Conservation (phyloP, 2,329 filamentous ascomycete genomes). For the Ceratocystis huliohia region DNA sequence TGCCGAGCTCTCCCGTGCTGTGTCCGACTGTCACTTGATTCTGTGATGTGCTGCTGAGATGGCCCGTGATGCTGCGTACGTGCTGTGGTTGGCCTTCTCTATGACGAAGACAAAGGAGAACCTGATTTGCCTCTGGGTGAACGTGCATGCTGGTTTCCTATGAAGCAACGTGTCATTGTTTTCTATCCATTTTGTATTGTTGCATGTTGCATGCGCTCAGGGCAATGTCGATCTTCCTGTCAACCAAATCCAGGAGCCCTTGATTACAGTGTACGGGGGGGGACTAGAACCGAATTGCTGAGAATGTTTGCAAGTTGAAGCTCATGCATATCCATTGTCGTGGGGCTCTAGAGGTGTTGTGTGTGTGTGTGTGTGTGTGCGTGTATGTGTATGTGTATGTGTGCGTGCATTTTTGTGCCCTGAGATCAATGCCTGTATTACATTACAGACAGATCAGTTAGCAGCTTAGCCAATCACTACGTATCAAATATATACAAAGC, state of each 20-base stretch:
- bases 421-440: too few relatives aligned
- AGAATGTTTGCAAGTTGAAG: background rate
- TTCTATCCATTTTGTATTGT: background rate
- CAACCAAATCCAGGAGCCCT: background rate
- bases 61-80: background rate
- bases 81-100: background rate
- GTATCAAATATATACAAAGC: background rate
- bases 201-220: slow-evolving; percentile 4
- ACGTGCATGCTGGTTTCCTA: background rate
- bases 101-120: background rate
- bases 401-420: too few relatives aligned
- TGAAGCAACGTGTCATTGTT: slow-evolving; percentile 9
- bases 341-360: background rate
- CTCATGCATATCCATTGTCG: background rate
- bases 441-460: too few relatives aligned
- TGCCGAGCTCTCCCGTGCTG: background rate
- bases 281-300: background rate
- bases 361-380: background rate
- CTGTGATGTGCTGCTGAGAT: background rate
- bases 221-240: slow-evolving; percentile 7
- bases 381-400: background rate
- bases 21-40: background rate
- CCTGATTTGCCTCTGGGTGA: background rate
- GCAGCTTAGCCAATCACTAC: background rate
- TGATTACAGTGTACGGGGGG: background rate